A percentile compares a stretch with the other conserved stretches of the same genome.
phyloP scores from a whole-genome alignment of 169 alveolate species.

The Plasmodium vivax region DNA sequence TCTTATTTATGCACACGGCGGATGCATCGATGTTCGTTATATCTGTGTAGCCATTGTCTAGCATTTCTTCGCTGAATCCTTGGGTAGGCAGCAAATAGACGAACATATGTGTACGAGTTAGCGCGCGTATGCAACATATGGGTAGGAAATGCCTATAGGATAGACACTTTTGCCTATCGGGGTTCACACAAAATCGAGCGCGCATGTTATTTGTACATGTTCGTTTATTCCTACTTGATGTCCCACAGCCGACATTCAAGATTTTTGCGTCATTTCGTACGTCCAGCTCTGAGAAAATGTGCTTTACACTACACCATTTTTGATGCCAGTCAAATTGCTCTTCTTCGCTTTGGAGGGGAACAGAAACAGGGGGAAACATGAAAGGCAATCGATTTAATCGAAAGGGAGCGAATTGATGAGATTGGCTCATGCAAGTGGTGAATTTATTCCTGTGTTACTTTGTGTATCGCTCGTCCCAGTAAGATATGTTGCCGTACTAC shows the following conservation, averaged over 20 bases:
- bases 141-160: neutral
- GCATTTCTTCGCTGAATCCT: constrained; percentile 73
- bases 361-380: neutral
- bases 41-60: constrained; percentile 48
- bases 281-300: constrained; percentile 46
- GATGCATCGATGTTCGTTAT: constrained; percentile 74
- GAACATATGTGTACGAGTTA: neutral
- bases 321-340: constrained; percentile 75
- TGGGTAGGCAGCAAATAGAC: neutral
- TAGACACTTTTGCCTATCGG: neutral
- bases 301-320: constrained; percentile 72
- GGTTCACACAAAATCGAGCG: neutral
- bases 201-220: neutral
- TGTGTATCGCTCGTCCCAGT: constrained; percentile 75
- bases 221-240: constrained; percentile 42
- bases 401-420: neutral
- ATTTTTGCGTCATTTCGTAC: constrained; percentile 59
- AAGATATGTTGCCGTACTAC: constrained; percentile 68
- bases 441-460: constrained; percentile 18
- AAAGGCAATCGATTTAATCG: neutral
- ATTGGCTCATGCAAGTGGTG: neutral
- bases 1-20: constrained; percentile 58
- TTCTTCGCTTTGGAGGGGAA: constrained; percentile 57
- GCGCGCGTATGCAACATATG: constrained; percentile 1
- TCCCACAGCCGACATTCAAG: constrained; percentile 66